Percentiles rank a stretch among this genome's conserved stretches.
phyloP scores from a whole-genome alignment of 2,329 filamentous ascomycete species.

The Penicillium polonicum region DNA sequence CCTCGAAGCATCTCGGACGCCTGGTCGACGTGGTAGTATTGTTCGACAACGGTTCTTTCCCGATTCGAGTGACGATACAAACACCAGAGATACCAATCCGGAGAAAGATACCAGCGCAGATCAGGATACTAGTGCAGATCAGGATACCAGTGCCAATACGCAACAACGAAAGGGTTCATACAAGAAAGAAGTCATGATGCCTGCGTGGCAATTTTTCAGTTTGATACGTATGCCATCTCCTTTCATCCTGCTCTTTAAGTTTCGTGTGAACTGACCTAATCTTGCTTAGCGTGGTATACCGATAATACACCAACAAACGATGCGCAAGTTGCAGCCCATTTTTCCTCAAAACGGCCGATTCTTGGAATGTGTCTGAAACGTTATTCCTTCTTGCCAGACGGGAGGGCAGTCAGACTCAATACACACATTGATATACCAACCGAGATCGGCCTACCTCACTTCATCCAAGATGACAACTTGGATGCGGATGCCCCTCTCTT shows the following conservation, averaged over 20 bases:
- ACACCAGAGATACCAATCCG: slow-evolving; percentile 18
- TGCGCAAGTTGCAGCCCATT: slow-evolving; percentile 82
- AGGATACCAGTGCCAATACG: slow-evolving; percentile 30
- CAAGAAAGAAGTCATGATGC: slow-evolving; percentile 85
- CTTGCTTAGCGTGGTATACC: slow-evolving; percentile 76
- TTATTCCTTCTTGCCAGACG: slow-evolving; percentile 72
- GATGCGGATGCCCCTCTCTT: slow-evolving; percentile 66
- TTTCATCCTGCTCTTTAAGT: slow-evolving; percentile 21
- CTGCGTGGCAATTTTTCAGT: slow-evolving; percentile 96
- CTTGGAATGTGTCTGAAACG: slow-evolving; percentile 91
- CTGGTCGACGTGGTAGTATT: slow-evolving; percentile 41
- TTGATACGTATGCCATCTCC: slow-evolving; percentile 67
- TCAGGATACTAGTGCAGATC: slow-evolving; percentile 14
- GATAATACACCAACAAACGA: slow-evolving; percentile 64
- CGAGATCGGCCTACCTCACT: slow-evolving; percentile 78
- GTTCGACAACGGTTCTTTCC: slow-evolving; percentile 47
- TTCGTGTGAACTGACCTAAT: slow-evolving; percentile 36
- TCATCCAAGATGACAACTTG: slow-evolving; percentile 77
- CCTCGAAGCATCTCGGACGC: slow-evolving; percentile 20
- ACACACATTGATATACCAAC: slow-evolving; percentile 91
- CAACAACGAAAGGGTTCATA: slow-evolving; percentile 43
- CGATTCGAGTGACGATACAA: slow-evolving; percentile 42
- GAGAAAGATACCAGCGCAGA: slow-evolving; percentile 23
- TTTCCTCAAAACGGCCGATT: slow-evolving; percentile 76
- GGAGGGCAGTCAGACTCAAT: slow-evolving; percentile 68